A percentile compares a stretch with the other conserved stretches of the same genome.
Evolutionary conservation across 805 yeast genomes (phyloP).

Genomic region (Candida koratica): DNA sequence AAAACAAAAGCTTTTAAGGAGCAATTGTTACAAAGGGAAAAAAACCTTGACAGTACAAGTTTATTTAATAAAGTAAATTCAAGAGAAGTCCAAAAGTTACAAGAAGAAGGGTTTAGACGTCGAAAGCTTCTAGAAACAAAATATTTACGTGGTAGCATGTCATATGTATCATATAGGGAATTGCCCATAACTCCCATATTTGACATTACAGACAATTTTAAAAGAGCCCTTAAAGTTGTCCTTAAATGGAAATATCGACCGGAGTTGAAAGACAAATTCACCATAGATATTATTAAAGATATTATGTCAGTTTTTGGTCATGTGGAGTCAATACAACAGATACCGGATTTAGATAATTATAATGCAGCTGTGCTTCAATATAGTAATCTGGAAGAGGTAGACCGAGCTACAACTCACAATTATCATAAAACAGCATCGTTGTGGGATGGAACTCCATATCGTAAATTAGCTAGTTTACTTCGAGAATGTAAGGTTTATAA

Average conservation of each 20-base stretch:
- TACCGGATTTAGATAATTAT: slow-evolving; percentile 7
- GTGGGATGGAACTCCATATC: slow-evolving; percentile 45
- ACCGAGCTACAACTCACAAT: slow-evolving; percentile 39
- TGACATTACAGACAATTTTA: slow-evolving; percentile 5
- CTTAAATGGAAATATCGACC: slow-evolving; percentile 44
- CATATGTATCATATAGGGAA: slow-evolving; percentile 20
- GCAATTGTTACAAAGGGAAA: slow-evolving; percentile 26
- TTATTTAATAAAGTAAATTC: slow-evolving; percentile 5
- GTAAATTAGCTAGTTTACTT: slow-evolving; percentile 46
- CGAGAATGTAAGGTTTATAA: slow-evolving; percentile 26
- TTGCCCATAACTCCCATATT: slow-evolving; percentile 11
- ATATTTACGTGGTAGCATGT: slow-evolving; percentile 6
- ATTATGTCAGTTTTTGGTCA: slow-evolving; percentile 48
- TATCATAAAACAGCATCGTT: slow-evolving; percentile 36
- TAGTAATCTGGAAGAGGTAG: slow-evolving; percentile 22
- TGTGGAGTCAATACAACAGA: slow-evolving; percentile 16
- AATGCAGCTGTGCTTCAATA: slow-evolving; percentile 36
- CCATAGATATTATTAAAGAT: slow-evolving; percentile 27
- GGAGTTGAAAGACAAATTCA: slow-evolving; percentile 29
- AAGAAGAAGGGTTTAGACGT: slow-evolving; percentile 26
- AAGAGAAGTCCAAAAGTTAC: slow-evolving; percentile 16
- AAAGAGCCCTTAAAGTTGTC: slow-evolving; percentile 17
- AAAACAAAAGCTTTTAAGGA: slow-evolving; percentile 25
- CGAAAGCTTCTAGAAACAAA: slow-evolving; percentile 23
- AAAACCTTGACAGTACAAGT: slow-evolving; percentile 2